A percentile compares a stretch with the other conserved stretches of the same genome.
Conservation (phyloP, 257 asterid species). For the Scutellaria minor region DNA sequence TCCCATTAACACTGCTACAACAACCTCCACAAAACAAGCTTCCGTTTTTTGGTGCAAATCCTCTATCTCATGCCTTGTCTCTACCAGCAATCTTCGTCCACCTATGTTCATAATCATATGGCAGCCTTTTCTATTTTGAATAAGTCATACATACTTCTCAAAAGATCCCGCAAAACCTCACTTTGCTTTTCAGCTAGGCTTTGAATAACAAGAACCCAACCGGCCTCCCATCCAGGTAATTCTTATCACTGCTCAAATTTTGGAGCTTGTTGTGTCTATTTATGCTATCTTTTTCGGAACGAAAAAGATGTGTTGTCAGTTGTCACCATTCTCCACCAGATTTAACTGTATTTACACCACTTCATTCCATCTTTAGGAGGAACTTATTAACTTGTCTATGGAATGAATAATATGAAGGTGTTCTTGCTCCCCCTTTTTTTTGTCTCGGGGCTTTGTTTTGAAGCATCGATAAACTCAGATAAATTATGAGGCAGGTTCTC, state of each 20-base stretch:
- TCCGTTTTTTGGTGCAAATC: conserved; percentile 47
- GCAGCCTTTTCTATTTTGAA: conserved; percentile 51
- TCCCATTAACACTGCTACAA: conserved; percentile 31
- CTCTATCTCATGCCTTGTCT: conserved; percentile 27
- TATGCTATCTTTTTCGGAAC: conserved; percentile 48
- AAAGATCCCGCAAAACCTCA: conserved; percentile 37
- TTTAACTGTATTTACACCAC: conserved; percentile 45
- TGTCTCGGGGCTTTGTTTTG: conserved; percentile 63
- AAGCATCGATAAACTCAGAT: conserved; percentile 42
- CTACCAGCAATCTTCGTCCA: conserved; percentile 36
- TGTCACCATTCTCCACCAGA: conserved; percentile 50
- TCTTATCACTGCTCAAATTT: conserved; percentile 46
- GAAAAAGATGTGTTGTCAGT: conserved; percentile 38
- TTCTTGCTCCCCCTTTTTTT: conserved; percentile 40
- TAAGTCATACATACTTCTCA: conserved; percentile 43
- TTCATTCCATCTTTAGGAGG: conserved; percentile 40
- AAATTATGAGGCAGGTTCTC: conserved; percentile 45
- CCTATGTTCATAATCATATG: conserved; percentile 49
- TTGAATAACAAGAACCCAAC: conserved; percentile 48
- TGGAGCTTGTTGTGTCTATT: conserved; percentile 59
- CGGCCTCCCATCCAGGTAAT: conserved; percentile 38
- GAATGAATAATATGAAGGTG: conserved; percentile 49
- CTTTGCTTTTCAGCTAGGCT: conserved; percentile 44
- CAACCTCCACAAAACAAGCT: conserved; percentile 18
- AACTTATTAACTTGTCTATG: conserved; percentile 46